Evolutionary conservation across 345 rosid species (phyloP).

Genomic region (Melaleuca quinquenervia): DNA sequence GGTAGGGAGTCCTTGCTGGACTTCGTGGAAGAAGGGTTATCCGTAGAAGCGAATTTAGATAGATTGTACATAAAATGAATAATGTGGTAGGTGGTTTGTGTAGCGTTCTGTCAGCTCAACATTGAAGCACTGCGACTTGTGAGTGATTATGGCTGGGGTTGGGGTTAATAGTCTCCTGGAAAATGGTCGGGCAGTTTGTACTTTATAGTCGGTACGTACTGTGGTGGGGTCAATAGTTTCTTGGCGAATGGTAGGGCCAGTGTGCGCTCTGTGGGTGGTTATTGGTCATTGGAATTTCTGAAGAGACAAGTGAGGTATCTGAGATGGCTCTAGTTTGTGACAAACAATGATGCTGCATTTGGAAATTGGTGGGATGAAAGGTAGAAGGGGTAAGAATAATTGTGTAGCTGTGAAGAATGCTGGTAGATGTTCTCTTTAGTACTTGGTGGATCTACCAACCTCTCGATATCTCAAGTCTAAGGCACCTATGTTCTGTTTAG

Average conservation of each 20-base stretch:
- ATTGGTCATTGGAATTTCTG: not conserved
- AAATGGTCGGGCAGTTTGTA: not conserved
- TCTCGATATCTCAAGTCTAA: not conserved
- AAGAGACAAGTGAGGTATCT: not conserved
- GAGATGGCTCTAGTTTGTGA: not conserved
- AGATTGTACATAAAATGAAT: conserved; percentile 50
- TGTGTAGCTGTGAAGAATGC: not conserved
- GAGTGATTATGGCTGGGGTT: not conserved
- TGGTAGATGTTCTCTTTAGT: not conserved
- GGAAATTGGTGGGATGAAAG: not conserved
- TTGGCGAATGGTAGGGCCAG: not conserved
- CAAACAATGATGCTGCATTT: not conserved
- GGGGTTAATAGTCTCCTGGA: not conserved
- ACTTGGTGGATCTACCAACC: not conserved
- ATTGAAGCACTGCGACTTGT: conserved; percentile 5
- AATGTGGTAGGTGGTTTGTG: conserved; percentile 26
- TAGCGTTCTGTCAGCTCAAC: conserved; percentile 20
- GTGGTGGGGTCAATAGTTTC: not conserved
- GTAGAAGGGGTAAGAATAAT: not conserved
- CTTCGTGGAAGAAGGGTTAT: conserved; percentile 15
- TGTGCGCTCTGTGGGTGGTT: not conserved
- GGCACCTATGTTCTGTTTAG: not conserved
- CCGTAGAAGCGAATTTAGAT: conserved; percentile 12
- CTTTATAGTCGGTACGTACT: not conserved
- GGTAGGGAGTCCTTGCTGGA: conserved; percentile 17